Evolutionary conservation across 805 yeast species (phyloP).

Genomic region (Phaffomyces antillensis): DNA sequence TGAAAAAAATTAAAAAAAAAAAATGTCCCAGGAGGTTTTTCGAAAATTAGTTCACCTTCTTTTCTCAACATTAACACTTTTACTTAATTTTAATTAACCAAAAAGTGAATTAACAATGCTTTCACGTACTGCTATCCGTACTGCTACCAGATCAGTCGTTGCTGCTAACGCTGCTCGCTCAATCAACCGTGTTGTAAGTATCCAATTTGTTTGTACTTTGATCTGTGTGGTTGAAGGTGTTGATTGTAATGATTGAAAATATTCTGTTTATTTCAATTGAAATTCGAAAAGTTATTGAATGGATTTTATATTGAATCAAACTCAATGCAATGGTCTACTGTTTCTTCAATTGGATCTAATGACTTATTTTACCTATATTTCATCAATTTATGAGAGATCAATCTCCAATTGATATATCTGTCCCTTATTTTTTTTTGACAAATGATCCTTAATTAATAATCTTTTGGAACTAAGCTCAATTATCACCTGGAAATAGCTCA

Average conservation of each 20-base stretch:
- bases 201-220: background rate
- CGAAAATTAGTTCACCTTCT: constrained; percentile 12
- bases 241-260: background rate
- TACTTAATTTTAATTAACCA: background rate
- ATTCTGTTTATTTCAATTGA: too few relatives aligned
- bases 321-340: background rate
- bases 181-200: constrained; percentile 35
- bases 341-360: too few relatives aligned
- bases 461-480: background rate
- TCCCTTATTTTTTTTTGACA: too few relatives aligned
- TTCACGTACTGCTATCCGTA: constrained; percentile 82
- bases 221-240: background rate
- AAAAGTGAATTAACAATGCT: constrained; percentile 42
- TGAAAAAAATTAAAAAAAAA: constrained; percentile 19
- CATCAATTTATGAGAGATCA: too few relatives aligned
- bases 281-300: background rate
- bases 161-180: constrained; percentile 41
- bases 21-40: constrained; percentile 14
- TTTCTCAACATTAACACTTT: constrained; percentile 7
- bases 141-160: constrained; percentile 76
- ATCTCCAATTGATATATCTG: too few relatives aligned
- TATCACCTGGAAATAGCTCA: too few relatives aligned
- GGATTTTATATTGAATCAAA: background rate
- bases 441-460: too few relatives aligned
- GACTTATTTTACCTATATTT: too few relatives aligned